Conservation (phyloP, 1,139 yeast genomes). For the Candida tunisiensis region DNA sequence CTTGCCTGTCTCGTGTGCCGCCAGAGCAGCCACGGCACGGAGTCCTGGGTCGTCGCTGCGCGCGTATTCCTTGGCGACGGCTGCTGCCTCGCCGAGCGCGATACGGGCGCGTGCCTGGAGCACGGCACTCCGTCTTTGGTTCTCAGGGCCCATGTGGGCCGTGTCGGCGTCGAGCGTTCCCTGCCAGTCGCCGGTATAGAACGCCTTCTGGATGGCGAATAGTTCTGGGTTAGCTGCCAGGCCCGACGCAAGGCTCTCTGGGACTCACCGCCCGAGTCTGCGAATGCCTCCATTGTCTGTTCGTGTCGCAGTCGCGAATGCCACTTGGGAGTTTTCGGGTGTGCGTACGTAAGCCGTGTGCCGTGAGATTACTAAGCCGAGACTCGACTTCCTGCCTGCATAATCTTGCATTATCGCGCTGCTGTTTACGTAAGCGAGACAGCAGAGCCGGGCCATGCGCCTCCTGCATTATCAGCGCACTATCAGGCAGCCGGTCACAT, state of each 20-base stretch:
- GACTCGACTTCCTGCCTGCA: neutral
- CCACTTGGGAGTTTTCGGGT: neutral
- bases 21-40: constrained; percentile 12
- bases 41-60: constrained; percentile 6
- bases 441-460: no score
- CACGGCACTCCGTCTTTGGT: constrained; percentile 14
- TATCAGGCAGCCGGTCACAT: no score
- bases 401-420: neutral
- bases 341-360: neutral
- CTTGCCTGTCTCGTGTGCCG: constrained; percentile 8
- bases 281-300: neutral
- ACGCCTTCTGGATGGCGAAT: constrained; percentile 21
- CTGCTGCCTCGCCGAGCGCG: constrained; percentile 16
- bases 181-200: constrained; percentile 22
- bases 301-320: neutral
- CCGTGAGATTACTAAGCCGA: neutral
- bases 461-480: no score
- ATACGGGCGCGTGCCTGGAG: constrained; percentile 20
- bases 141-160: constrained; percentile 9
- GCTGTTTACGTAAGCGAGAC: no score
- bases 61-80: constrained; percentile 13
- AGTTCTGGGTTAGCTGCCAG: constrained; percentile 9
- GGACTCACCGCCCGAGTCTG: neutral
- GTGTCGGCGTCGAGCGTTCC: constrained; percentile 16
- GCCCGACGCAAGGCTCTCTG: neutral